Conservation (phyloP, 2,329 filamentous ascomycete genomes). For the Colletotrichum magnum region DNA sequence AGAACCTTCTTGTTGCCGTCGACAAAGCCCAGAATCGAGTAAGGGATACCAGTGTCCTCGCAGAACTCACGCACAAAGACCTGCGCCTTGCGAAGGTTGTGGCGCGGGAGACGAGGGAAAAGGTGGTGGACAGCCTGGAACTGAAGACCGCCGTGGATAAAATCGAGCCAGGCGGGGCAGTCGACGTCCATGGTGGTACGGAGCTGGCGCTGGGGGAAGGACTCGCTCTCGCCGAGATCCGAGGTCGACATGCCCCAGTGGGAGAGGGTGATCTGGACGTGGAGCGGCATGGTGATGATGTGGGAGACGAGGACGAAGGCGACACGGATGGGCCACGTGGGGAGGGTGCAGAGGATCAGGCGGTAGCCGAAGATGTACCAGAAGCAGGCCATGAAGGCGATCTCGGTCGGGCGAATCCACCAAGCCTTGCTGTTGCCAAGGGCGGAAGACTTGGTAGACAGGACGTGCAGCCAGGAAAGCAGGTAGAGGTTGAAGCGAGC, state of each 20-base stretch:
- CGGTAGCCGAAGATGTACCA: slow-evolving; percentile 79
- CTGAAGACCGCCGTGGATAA: slow-evolving; percentile 79
- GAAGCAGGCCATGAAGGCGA: slow-evolving; percentile 74
- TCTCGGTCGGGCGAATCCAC: slow-evolving; percentile 78
- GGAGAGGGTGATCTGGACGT: slow-evolving; percentile 80
- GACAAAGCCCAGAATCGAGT: slow-evolving; percentile 72
- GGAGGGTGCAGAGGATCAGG: slow-evolving; percentile 72
- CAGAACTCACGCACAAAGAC: slow-evolving; percentile 74
- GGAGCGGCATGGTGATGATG: slow-evolving; percentile 76
- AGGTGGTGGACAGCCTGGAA: slow-evolving; percentile 81
- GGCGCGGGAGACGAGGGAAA: slow-evolving; percentile 77
- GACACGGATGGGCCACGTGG: slow-evolving; percentile 70
- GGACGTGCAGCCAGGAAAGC: slow-evolving; percentile 75
- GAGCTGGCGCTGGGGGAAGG: slow-evolving; percentile 78
- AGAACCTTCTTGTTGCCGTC: slow-evolving; percentile 72
- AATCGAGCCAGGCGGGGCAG: slow-evolving; percentile 80
- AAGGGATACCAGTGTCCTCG: slow-evolving; percentile 74
- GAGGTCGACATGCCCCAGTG: slow-evolving; percentile 81
- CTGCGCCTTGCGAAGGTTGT: slow-evolving; percentile 76
- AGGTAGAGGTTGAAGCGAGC: slow-evolving; percentile 82
- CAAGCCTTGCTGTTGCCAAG: slow-evolving; percentile 71
- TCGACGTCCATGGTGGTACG: slow-evolving; percentile 82
- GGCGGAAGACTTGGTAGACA: slow-evolving; percentile 67
- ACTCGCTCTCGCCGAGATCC: slow-evolving; percentile 75
- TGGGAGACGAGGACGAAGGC: slow-evolving; percentile 75